Base-by-base conservation (phyloP, 441 rosid species). In the Euphorbia celastroides region DNA sequence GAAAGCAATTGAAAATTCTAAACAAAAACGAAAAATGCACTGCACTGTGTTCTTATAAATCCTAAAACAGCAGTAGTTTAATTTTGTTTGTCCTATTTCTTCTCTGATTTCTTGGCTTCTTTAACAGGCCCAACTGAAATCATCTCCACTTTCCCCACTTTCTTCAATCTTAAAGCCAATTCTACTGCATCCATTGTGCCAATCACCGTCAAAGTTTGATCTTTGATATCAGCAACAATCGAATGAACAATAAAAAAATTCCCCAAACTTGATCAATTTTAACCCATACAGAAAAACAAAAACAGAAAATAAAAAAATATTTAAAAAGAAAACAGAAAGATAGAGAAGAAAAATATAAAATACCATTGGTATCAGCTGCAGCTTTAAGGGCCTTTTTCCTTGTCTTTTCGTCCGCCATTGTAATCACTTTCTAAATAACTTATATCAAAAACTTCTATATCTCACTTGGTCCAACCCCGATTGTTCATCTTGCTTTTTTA, bases 381-480 rank as follows among this genome's bases (percentile, higher is more conserved):
- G 95, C 97, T 82, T 84, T 93, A 3, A 93, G 84, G 56, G 97
- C 96, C 72, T 91, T 91, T 79, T 89, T 93, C 83, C 88, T 93
- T 5, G 97, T 86, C 68, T 79, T 93, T 1, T 89, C 99, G 65
- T 93, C 96, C 7, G 96, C 89, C 96, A 93, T 93, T 72, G 95
- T 91, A 77, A 89, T 63, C 25, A 93, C 84, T 87, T 86, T 93
- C 64, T 91, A 36, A 57, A 93, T 89, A 78, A 88, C 80, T 78
- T 93, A 90, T 25, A 23, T 14, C 94, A 44, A 44, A 44, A 44
- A 1, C 6, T 13, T 44, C 13, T 44, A 2, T 3, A 44, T 1
- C 17, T 44, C 16, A 3, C 2, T 44, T 44, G 50, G 50, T 44
- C 50, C n/a, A 13, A 44, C 14, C 48, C 48, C 2, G 9, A 42